Evolutionary conservation across 2,329 filamentous ascomycete species (phyloP).

Genomic region (Colletotrichum melonis): DNA sequence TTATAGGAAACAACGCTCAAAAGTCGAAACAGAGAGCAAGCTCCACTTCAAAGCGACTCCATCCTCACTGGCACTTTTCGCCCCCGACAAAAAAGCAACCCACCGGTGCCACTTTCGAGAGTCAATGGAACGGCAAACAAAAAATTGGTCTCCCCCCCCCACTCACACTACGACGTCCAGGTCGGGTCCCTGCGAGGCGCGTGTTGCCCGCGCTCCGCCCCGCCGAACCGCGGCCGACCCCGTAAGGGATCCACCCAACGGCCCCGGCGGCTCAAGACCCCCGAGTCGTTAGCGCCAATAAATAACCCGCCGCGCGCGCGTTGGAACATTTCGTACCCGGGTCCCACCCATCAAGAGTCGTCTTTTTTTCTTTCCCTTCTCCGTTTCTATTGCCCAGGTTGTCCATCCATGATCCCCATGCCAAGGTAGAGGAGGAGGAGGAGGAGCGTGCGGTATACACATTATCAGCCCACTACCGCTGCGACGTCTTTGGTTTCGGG

Average conservation of each 20-base stretch:
- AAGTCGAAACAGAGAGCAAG: too few relatives aligned
- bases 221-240: neutral
- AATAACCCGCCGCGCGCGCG: neutral
- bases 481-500: conserved; percentile 23
- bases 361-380: neutral
- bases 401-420: neutral
- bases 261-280: conserved; percentile 7
- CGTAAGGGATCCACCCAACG: neutral
- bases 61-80: neutral
- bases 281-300: conserved; percentile 19
- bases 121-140: too few relatives aligned
- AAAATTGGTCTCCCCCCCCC: too few relatives aligned
- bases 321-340: neutral
- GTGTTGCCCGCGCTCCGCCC: too few relatives aligned
- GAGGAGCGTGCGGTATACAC: conserved; percentile 2
- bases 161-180: too few relatives aligned
- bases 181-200: too few relatives aligned
- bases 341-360: neutral
- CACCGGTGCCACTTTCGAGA: too few relatives aligned
- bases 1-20: neutral
- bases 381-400: too few relatives aligned
- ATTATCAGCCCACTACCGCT: conserved; percentile 18
- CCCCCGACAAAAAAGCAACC: neutral
- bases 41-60: neutral
- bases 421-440: neutral